Evolutionary conservation across 768 basidiomycete genomes (phyloP), one percentile per base, ranked within the genome.

Genomic region (Pleurotus djamor): DNA sequence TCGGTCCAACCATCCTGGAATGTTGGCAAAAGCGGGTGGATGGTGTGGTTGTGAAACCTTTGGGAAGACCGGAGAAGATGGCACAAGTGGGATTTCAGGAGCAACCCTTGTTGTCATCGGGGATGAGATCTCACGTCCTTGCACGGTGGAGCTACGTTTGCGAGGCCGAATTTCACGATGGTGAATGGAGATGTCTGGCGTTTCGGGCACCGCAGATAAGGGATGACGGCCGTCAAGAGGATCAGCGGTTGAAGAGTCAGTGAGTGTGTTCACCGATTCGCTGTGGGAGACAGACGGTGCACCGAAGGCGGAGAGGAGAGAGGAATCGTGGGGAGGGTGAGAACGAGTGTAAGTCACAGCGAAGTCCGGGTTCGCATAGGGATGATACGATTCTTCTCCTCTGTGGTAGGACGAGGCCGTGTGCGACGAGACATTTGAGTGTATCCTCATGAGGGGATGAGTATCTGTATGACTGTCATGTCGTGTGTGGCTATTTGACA

Each of bases 351-450:
- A 69, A 38, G 73, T 72, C 32, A 73, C 69, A 35, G 81, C 82
- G 48, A 89, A 74, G 61, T 91, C 87, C 6, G 91, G 90, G 65
- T 92, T 91, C 55, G 91, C 91, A 68, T 91, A 93, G 32, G 91
- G 91, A 73, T 93, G 91, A 41, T 81, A 66, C 41, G 68, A 75
- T 62, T 78, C 78, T 60, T 74, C 75, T 44, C 21, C 21, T 28
- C 68, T 66, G 59, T 68, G 71, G 63, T 67, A 66, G 14, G 64
- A 60, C 16, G 66, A 59, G 28, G 65, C 51, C 52, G 38, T 57
- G 58, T 60, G 37, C 17, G 16, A 21, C 28, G 54, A 56, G 21
- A 41, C 44, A 41, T 56, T 36, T 10, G 54, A 56, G 32, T 52
- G 21, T 17, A n/a, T 35, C 38, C 34, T 21, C 45, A 50, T n/a